Conservation (phyloP, 73 alveolate species). For the Paramecium tetraurelia region DNA sequence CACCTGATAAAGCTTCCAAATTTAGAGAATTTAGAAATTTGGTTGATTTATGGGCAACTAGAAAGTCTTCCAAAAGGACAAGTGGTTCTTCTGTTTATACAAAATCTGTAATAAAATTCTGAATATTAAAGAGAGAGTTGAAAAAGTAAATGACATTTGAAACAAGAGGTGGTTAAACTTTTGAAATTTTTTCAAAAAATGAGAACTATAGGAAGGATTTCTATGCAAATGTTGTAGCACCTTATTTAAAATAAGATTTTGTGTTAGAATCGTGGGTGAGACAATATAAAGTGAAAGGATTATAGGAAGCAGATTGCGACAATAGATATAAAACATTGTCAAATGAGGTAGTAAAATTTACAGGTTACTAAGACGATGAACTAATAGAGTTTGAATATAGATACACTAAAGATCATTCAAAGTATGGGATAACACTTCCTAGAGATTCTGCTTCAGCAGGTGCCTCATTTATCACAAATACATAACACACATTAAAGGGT, state of each 20-base stretch:
- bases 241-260: not conserved
- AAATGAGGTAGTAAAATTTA: not conserved
- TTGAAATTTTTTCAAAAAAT: not conserved
- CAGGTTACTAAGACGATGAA: not conserved
- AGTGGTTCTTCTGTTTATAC: not conserved
- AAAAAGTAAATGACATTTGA: not conserved
- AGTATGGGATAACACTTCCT: conserved; percentile 14
- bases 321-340: not conserved
- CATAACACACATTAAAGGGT: not conserved
- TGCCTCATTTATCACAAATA: not conserved
- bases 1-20: not conserved
- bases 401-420: conserved; percentile 59
- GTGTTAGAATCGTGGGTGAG: conserved; percentile 52
- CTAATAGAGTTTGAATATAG: not conserved
- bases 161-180: not conserved
- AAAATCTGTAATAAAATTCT: not conserved
- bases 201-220: not conserved
- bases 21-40: not conserved
- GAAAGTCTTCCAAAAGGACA: not conserved
- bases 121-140: not conserved
- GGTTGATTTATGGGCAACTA: not conserved
- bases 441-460: not conserved
- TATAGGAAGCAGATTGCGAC: not conserved
- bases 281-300: not conserved
- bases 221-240: conserved; percentile 20